phyloP scores from a whole-genome alignment of 2,329 filamentous ascomycete species.

The Colletotrichum musicola region DNA sequence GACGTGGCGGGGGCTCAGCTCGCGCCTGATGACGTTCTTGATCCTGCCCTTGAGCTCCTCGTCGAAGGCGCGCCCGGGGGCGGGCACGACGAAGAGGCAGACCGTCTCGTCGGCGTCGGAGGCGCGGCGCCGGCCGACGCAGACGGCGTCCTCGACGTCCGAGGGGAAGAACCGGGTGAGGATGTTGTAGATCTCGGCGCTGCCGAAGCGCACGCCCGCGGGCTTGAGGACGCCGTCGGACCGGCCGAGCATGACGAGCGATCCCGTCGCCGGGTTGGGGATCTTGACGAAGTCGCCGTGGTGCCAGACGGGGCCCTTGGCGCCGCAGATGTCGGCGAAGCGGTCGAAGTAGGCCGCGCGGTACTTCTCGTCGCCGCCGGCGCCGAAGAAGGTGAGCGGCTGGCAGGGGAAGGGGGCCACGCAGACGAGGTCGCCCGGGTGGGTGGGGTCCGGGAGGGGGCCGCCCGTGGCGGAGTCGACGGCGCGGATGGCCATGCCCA shows the following conservation, averaged over 20 bases:
- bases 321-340: constrained; percentile 67
- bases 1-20: constrained; percentile 91
- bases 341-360: constrained; percentile 87
- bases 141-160: constrained; percentile 87
- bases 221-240: constrained; percentile 96
- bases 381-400: constrained; percentile 89
- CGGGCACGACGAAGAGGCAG: constrained; percentile 88
- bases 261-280: constrained; percentile 76
- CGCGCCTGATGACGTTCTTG: constrained; percentile 76
- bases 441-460: constrained; percentile 65
- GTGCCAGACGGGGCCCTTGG: constrained; percentile 77
- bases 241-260: constrained; percentile 90
- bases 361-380: constrained; percentile 81
- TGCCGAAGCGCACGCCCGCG: constrained; percentile 90
- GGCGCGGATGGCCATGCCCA: constrained; percentile 81
- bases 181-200: constrained; percentile 97
- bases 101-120: constrained; percentile 87
- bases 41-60: constrained; percentile 73
- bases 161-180: constrained; percentile 83
- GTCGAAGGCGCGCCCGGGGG: constrained; percentile 66
- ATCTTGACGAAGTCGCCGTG: constrained; percentile 91
- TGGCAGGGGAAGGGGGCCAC: constrained; percentile 89
- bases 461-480: constrained; percentile 70
- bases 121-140: constrained; percentile 80
- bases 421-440: constrained; percentile 91